Evolutionary conservation across 768 basidiomycete species (phyloP).

Genomic region (Collybiopsis luxurians): DNA sequence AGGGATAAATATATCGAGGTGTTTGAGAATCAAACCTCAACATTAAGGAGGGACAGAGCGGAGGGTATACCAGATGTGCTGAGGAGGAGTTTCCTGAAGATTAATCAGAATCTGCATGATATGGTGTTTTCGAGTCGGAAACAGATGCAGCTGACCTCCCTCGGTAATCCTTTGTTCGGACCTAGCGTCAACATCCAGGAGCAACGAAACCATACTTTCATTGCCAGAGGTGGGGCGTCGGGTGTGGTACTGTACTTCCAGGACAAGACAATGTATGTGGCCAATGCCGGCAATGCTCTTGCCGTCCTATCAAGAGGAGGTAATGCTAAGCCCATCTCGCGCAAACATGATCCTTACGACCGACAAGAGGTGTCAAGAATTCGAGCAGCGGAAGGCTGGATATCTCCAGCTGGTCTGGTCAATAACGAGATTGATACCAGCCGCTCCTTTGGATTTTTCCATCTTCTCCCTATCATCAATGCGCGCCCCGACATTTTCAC

Average conservation of each 20-base stretch:
- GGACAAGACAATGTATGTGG: slow-evolving; percentile 79
- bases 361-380: slow-evolving; percentile 83
- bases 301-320: slow-evolving; percentile 84
- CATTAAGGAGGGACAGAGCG: slow-evolving; percentile 39
- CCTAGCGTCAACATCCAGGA: slow-evolving; percentile 22
- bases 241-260: slow-evolving; percentile 85
- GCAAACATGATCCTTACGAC: slow-evolving; percentile 88
- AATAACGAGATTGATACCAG: slow-evolving; percentile 92
- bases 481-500: slow-evolving; percentile 76
- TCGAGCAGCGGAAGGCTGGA: slow-evolving; percentile 89
- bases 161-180: slow-evolving; percentile 25
- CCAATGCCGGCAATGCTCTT: slow-evolving; percentile 85
- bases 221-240: slow-evolving; percentile 70
- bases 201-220: no score
- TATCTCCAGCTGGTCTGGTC: slow-evolving; percentile 85
- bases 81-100: slow-evolving; percentile 80
- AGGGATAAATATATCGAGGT: slow-evolving; percentile 74
- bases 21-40: slow-evolving; percentile 57
- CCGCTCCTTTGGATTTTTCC: slow-evolving; percentile 92
- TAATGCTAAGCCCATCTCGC: slow-evolving; percentile 68
- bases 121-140: slow-evolving; percentile 62
- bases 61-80: slow-evolving; percentile 75
- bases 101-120: slow-evolving; percentile 83
- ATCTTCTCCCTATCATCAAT: slow-evolving; percentile 87
- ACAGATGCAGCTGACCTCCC: slow-evolving; percentile 46